Base-by-base conservation (phyloP, 805 yeast species). In the Ogataea henricii region DNA sequence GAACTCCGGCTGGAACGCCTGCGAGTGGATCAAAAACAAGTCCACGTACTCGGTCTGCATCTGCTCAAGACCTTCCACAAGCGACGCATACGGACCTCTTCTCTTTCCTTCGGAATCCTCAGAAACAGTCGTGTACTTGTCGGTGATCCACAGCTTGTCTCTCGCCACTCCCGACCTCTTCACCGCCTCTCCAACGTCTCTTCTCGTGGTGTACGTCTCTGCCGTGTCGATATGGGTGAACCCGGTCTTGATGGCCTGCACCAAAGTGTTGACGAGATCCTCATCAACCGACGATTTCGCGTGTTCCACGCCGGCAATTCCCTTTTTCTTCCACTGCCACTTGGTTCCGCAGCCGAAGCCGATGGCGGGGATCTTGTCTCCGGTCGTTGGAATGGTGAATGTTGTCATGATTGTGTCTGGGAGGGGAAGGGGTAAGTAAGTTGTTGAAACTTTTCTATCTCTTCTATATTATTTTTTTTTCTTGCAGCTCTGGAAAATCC, bases 181-280 rank as follows among this genome's bases (percentile, higher is more conserved):
- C 27, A 82, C 50, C 1, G 82, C 88, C 25, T 59, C 72, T n/a
- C 82, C 86, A 43, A 83, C 76, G 56, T 83, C 88, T 5, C 58
- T 62, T 50, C 81, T 79, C 6, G 87, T 83, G 17, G 76, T 71
- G 62, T 83, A 83, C 13, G 73, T 66, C 53, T 83, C 87, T 1
- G 89, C 88, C 2, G 85, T 81, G 57, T 83, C 89, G 32, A 83
- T 64, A 60, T 82, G 88, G 30, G 64, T 70, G 61, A 77, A 79
- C 0, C 87, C 87, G 13, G 62, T 55, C 8, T 74, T 64, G 26
- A 83, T 56, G 2, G 88, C 83, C 10, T 59, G 54, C 9, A 64
- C 56, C 26, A 82, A 52, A 12, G 78, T 74, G 10, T 71, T 69
- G 3, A 77, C 80, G 30, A 82, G 65, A 14, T 68, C 72, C 14